A percentile compares a stretch with the other conserved stretches of the same genome.
These are phyloP conservation scores for Quercus suber DNA, from an alignment of 306 rosid genomes.

Conservation along the genomic window DNA sequence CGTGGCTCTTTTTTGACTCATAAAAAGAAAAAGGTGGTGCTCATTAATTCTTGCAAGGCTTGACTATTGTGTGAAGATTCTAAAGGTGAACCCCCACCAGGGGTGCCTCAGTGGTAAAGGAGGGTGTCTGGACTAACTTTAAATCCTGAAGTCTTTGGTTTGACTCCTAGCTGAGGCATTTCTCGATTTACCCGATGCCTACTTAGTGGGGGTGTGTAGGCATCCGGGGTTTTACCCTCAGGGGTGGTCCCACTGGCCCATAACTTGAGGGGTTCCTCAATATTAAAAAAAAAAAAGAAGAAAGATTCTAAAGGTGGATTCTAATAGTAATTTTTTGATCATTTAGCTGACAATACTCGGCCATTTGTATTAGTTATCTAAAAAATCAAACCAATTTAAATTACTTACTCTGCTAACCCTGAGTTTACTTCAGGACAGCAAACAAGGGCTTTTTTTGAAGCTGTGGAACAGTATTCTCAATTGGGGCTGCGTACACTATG, in stretches of 20 bases:
- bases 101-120: too few species aligned
- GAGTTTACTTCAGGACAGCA: slow-evolving; percentile 75
- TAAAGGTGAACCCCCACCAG: neutral
- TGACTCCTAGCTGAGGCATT: too few species aligned
- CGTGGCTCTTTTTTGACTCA: neutral
- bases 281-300: too few species aligned
- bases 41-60: neutral
- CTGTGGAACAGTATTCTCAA: slow-evolving; percentile 93
- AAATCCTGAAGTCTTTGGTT: too few species aligned
- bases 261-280: too few species aligned
- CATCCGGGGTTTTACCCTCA: too few species aligned
- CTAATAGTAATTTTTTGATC: neutral
- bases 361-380: neutral
- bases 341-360: neutral
- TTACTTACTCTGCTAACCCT: neutral
- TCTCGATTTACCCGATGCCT: too few species aligned
- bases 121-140: too few species aligned
- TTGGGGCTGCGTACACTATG: slow-evolving; percentile 89
- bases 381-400: neutral
- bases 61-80: neutral
- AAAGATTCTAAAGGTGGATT: neutral
- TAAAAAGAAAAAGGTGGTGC: neutral
- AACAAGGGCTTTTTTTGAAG: slow-evolving; percentile 79
- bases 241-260: too few species aligned
- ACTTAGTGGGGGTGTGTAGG: too few species aligned